Base-by-base conservation (phyloP, 208 protist genomes). In the Wallacemonas sp. region DNA sequence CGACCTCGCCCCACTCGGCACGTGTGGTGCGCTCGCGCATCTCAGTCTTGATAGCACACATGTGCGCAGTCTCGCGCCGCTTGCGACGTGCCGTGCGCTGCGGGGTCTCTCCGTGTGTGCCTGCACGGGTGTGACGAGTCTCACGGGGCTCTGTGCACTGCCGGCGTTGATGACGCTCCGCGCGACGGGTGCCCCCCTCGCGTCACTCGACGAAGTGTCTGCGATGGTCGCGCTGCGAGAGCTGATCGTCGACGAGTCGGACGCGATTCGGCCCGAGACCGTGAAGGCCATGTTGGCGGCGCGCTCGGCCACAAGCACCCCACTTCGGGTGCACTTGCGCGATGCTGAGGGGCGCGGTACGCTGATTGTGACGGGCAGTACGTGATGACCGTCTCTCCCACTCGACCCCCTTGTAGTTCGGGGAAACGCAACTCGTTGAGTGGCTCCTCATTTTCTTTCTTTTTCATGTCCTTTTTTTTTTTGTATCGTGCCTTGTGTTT, bases 381-480 rank as follows among this genome's bases (percentile, higher is more conserved):
- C n/a, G n/a, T n/a, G n/a, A n/a, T n/a, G n/a, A n/a, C n/a, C n/a
- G n/a, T n/a, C n/a, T n/a, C n/a, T n/a, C n/a, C n/a, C n/a, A n/a
- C n/a, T n/a, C n/a, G n/a, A n/a, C n/a, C n/a, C n/a, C n/a, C n/a
- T n/a, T n/a, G n/a, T n/a, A n/a, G n/a, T n/a, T n/a, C n/a, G n/a
- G n/a, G n/a, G n/a, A n/a, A n/a, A n/a, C n/a, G n/a, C n/a, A n/a
- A n/a, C n/a, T n/a, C n/a, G n/a, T n/a, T n/a, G n/a, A n/a, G n/a
- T n/a, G n/a, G n/a, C 48, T 58, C 60, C 32, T 60, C 44, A 43
- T 12, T 72, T 66, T 16, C 48, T 49, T 27, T 70, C 29, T 65
- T 44, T 32, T 47, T 8, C 14, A 41, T 58, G n/a, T 8, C 12
- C 33, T 23, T 16, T 33, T 58, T 19, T 57, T 68, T 9, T 68